A percentile compares a stretch with the other conserved stretches of the same genome.
Conservation (phyloP, 805 yeast genomes). For the Metschnikowia lachancei region DNA sequence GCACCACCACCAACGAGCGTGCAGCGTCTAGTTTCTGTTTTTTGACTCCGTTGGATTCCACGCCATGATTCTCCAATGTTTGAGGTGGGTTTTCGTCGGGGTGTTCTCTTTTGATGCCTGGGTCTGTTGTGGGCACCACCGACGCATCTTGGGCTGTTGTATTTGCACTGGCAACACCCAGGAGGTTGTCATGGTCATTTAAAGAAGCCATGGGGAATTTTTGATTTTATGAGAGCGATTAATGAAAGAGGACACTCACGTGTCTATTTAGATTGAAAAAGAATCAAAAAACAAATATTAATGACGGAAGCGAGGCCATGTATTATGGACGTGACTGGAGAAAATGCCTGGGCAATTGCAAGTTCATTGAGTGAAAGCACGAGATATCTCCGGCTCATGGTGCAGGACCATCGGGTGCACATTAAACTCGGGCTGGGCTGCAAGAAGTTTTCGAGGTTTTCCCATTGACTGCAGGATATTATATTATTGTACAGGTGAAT, state of each 20-base stretch:
- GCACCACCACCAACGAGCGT: conserved; percentile 42
- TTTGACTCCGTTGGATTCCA: conserved; percentile 1
- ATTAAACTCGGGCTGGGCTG: not conserved
- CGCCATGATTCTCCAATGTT: not conserved
- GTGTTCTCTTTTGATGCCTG: not conserved
- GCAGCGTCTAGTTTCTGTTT: conserved; percentile 9
- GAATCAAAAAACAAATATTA: not conserved
- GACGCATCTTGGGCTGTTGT: not conserved
- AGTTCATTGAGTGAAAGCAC: conserved; percentile 5
- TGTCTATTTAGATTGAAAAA: not conserved
- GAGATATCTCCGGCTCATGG: conserved; percentile 7
- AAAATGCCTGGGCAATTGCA: conserved; percentile 1
- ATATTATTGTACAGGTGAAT: not conserved
- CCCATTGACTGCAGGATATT: no score
- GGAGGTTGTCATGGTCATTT: not conserved
- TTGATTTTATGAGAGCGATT: not conserved
- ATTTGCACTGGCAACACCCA: not conserved
- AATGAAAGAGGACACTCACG: not conserved
- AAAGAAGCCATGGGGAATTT: not conserved
- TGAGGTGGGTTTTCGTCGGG: not conserved
- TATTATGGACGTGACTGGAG: not conserved
- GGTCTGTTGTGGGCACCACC: not conserved
- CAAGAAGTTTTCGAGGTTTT: not conserved
- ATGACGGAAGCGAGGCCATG: not conserved
- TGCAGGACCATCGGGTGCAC: conserved; percentile 5